phyloP scores from a whole-genome alignment of 2,329 filamentous ascomycete species.

The Aureobasidium uvarum region DNA sequence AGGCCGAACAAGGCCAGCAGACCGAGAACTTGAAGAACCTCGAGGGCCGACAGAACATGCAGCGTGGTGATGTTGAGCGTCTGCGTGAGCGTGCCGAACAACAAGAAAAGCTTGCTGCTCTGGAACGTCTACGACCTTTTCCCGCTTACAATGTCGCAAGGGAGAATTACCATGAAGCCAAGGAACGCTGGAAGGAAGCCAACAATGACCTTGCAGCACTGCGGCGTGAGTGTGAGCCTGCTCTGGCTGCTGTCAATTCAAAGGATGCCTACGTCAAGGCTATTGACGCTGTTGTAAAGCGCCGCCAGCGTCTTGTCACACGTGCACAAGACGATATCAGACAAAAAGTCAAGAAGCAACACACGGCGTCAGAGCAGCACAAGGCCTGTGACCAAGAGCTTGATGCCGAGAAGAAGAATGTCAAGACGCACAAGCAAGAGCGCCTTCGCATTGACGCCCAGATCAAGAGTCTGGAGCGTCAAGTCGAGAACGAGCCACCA shows the following conservation, averaged over 20 bases:
- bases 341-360: constrained; percentile 45
- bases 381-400: constrained; percentile 40
- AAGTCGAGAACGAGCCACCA: constrained; percentile 60
- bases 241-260: constrained; percentile 63
- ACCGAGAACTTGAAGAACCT: constrained; percentile 61
- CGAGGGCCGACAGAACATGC: constrained; percentile 68
- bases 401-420: constrained; percentile 44
- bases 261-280: constrained; percentile 66
- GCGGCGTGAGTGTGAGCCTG: constrained; percentile 63
- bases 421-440: constrained; percentile 40
- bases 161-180: constrained; percentile 52
- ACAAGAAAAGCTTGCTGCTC: constrained; percentile 60
- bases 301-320: constrained; percentile 56
- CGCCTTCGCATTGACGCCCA: constrained; percentile 41
- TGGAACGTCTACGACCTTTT: constrained; percentile 65
- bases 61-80: constrained; percentile 79
- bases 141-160: constrained; percentile 62
- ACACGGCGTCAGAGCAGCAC: constrained; percentile 41
- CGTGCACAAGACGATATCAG: constrained; percentile 49
- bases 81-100: constrained; percentile 72
- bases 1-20: constrained; percentile 40
- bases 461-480: constrained; percentile 63
- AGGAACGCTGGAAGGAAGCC: constrained; percentile 55
- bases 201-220: constrained; percentile 59
- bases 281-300: constrained; percentile 56